Evolutionary conservation across 306 rosid genomes (phyloP).

Genomic region (Gastrolobium villosum): DNA sequence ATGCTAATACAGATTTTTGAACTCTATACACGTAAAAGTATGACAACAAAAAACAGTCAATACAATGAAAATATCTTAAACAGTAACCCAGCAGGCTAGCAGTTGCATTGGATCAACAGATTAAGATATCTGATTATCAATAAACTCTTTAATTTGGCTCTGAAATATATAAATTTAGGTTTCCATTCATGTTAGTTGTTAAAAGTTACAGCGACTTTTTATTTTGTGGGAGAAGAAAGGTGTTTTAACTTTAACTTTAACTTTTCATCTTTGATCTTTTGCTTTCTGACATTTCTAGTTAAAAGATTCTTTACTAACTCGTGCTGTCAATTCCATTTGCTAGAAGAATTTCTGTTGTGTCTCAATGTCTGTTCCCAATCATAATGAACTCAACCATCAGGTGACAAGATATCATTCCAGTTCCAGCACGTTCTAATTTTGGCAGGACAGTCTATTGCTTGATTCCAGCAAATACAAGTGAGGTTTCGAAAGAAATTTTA

Average conservation of each 20-base stretch:
- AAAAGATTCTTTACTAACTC: not conserved
- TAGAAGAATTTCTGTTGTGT: not conserved
- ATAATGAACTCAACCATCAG: not conserved
- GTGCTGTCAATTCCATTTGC: not conserved
- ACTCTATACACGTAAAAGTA: not conserved
- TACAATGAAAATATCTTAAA: slow-evolving; percentile 5
- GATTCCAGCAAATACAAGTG: not conserved
- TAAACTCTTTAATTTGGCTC: not conserved
- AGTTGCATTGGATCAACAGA: not conserved
- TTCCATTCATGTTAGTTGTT: not conserved
- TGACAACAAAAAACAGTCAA: not conserved
- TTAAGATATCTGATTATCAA: not conserved
- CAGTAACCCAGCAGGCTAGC: not conserved
- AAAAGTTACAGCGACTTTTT: not conserved
- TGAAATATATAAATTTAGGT: not conserved
- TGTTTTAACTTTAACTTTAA: not conserved
- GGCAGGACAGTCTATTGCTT: slow-evolving; percentile 5
- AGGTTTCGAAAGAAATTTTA: not conserved
- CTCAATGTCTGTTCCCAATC: not conserved
- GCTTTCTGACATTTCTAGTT: not conserved
- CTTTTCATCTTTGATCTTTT: slow-evolving; percentile 18
- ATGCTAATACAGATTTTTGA: not conserved
- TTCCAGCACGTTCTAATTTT: not conserved
- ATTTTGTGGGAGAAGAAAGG: not conserved
- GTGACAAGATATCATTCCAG: not conserved